Base-by-base conservation (phyloP, 169 alveolate species). In the Eimeria zaria region DNA sequence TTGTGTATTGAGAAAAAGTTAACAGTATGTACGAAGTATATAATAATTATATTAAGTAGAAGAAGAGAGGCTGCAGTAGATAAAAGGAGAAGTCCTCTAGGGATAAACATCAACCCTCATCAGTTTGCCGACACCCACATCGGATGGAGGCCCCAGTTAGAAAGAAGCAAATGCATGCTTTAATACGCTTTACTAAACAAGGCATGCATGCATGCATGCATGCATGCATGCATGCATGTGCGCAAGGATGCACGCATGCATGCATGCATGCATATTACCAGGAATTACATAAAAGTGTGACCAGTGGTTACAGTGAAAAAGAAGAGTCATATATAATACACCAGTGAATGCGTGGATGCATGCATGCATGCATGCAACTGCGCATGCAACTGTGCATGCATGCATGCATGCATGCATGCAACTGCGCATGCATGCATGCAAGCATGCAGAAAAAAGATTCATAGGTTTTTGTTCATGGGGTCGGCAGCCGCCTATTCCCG, bases 201-300 rank as follows among this genome's bases (percentile, higher is more conserved):
- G n/a, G n/a, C n/a, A 73, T 0, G 80, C 41, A 30, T 73, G 83
- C 83, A 73, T 73, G 83, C 83, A 71, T 71, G 83, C 83, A 71
- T 71, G 83, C 83, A 41, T 20, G 48, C 80, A 18, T n/a, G 46
- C 0, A 27, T 69, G 80, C 80, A 69, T 69, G 83, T 53, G 36
- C 0, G 39, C 8, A 3, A 36, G 8, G 55, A 4, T 39, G 30
- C 83, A 41, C 36, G 83, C 83, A 41, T 73, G 55, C 55, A 0
- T 73, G 83, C 83, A 5, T 73, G 55, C 83, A 73, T 39, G 55
- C 83, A 73, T 11, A 62, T 22, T n/a, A n/a, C 20, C 16, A 33
- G 46, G 20, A 18, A 33, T 0, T 69, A 0, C 51, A 20, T 14
- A 69, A 36, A 30, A 39, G 55, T 27, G 51, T 73, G 83, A 16